Base-by-base conservation (phyloP, 73 alveolate genomes). In the Symbiodinium pilosum region DNA sequence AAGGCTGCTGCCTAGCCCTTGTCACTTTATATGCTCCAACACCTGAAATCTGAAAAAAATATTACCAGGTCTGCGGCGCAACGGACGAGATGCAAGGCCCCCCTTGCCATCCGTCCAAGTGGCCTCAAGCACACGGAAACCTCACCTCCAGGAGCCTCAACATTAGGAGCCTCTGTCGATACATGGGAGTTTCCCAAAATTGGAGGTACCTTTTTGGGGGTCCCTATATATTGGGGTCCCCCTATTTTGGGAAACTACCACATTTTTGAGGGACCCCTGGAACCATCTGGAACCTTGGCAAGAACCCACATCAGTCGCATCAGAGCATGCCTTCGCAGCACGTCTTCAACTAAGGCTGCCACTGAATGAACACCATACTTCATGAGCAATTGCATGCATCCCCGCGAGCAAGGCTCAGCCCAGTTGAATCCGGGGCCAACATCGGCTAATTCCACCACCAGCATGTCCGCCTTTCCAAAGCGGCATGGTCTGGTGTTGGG, bases 381-480 rank as follows among this genome's bases (percentile, higher is more conserved):
- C 93, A 73, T 73, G 69, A 93, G 47, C 71, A 93, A 44, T 39
- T 93, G 98, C 93, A 93, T 93, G 68, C 98, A 93, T 12, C 98
- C 98, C 32, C 98, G 56, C 24, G 98, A 93, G 98, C 98, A 93
- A 18, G 98, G 98, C 84, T 93, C 98, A 11, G 98, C 98, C 98
- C 98, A 93, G 47, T 44, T 26, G 84, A 93, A 93, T 47, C 98
- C 98, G 21, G 98, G 98, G 18, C 98, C 98, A 32, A 93, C 84
- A 30, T 93, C 98, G 1, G 98, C 98, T 73, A 93, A 68, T 64
- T 93, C 98, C 69, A 93, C 98, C 3, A 93, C 68, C 30, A 93
- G 84, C 86, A 93, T 93, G 39, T 93, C 98, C 4, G 98, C 93
- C 83, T 81, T 43, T 12, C 36, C 56, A 26, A 11, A 0, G 39